Evolutionary conservation across 768 basidiomycete genomes (phyloP).

Genomic region (Suillus brevipes): DNA sequence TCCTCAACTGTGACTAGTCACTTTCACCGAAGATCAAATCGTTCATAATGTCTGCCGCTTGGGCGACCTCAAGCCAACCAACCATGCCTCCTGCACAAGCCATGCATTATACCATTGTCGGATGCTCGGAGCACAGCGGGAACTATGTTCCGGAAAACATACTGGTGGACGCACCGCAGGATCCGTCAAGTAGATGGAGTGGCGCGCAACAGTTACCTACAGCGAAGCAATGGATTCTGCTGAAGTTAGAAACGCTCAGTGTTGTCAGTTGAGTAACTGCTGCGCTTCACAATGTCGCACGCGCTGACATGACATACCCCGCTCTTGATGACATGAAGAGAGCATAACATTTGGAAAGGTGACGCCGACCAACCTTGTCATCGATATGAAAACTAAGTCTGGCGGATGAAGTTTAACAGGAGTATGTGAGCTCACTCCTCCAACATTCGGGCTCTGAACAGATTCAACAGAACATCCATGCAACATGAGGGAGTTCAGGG

Average conservation of each 20-base stretch:
- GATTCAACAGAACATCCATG: slow-evolving; percentile 71
- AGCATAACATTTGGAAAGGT: slow-evolving; percentile 84
- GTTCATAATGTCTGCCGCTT: slow-evolving; percentile 1
- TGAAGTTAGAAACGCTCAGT: slow-evolving; percentile 58
- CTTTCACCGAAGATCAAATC: background rate
- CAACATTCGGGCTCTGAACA: background rate
- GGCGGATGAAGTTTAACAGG: slow-evolving; percentile 22
- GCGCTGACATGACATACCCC: slow-evolving; percentile 18
- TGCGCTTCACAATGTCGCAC: background rate
- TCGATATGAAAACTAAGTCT: background rate
- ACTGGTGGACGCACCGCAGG: slow-evolving; percentile 58
- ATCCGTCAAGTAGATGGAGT: slow-evolving; percentile 76
- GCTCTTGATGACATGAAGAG: slow-evolving; percentile 39
- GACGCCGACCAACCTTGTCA: background rate
- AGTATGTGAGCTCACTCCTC: slow-evolving; percentile 20
- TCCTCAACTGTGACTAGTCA: background rate
- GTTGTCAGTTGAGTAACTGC: slow-evolving; percentile 61
- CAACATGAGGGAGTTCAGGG: slow-evolving; percentile 81
- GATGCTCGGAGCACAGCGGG: slow-evolving; percentile 71
- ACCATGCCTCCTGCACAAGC: slow-evolving; percentile 18
- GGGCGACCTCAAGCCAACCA: slow-evolving; percentile 9
- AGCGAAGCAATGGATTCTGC: slow-evolving; percentile 68
- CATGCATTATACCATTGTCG: slow-evolving; percentile 54
- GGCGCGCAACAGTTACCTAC: slow-evolving; percentile 58
- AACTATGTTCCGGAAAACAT: slow-evolving; percentile 71